Evolutionary conservation across 257 asterid species (phyloP).

Genomic region (Plectranthus barbatus): DNA sequence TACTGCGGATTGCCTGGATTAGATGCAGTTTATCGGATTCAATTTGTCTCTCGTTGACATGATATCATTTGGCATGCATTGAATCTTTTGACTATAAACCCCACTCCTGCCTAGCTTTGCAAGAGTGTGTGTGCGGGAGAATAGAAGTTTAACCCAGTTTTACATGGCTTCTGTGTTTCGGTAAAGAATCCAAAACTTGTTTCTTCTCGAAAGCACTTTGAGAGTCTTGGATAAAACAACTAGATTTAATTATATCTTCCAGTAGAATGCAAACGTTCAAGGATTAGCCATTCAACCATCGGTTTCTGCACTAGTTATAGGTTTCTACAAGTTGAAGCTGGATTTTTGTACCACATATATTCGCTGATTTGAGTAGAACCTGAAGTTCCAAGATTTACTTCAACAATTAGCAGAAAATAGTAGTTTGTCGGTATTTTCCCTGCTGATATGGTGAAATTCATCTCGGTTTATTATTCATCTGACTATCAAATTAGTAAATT

Average conservation of each 20-base stretch:
- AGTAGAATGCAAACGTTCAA: not conserved
- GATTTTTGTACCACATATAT: not conserved
- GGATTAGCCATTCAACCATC: not conserved
- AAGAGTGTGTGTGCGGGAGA: no score
- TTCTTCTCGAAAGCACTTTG: not conserved
- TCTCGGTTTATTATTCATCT: no score
- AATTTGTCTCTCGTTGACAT: not conserved
- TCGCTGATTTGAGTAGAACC: not conserved
- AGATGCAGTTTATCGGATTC: not conserved
- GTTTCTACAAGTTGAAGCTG: not conserved
- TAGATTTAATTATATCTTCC: not conserved
- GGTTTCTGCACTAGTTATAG: not conserved
- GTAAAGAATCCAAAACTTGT: not conserved
- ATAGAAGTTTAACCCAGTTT: no score
- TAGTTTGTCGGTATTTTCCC: not conserved
- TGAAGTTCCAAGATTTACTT: not conserved
- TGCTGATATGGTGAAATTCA: not conserved
- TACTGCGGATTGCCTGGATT: conserved; percentile 1
- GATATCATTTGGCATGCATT: not conserved
- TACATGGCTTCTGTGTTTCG: not conserved
- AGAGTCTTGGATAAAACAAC: not conserved
- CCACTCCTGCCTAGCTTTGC: no score
- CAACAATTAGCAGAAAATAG: not conserved
- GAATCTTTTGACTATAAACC: not conserved
- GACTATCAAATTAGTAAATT: no score